These are phyloP conservation scores for Lactarius trivialis DNA, from an alignment of 768 basidiomycete species.

Conservation along the genomic window DNA sequence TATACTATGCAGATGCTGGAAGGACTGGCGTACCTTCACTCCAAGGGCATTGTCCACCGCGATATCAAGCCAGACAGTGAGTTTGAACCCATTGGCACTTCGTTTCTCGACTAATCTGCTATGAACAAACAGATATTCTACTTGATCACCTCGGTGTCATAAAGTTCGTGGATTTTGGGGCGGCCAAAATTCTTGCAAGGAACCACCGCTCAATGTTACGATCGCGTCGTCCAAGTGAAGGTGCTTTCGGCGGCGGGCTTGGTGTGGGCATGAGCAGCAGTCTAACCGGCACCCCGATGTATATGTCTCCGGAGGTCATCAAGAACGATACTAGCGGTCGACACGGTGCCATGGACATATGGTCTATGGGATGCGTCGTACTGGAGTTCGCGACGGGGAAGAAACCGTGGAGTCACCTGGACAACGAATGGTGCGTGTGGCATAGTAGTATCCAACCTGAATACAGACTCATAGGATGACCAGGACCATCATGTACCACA, in stretches of 20 bases:
- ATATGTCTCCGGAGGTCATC: slow-evolving; percentile 99
- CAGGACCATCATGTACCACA: slow-evolving; percentile 99
- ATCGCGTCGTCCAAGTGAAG: slow-evolving; percentile 52
- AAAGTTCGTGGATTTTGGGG: slow-evolving; percentile 97
- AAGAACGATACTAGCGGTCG: slow-evolving; percentile 85
- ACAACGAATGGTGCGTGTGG: slow-evolving; percentile 87
- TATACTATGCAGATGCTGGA: slow-evolving; percentile 98
- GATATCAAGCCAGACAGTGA: slow-evolving; percentile 98
- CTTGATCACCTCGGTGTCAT: slow-evolving; percentile 86
- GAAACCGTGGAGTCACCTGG: slow-evolving; percentile 97
- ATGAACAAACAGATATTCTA: slow-evolving; percentile 67
- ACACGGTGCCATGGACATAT: slow-evolving; percentile 96
- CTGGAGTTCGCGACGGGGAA: slow-evolving; percentile 94
- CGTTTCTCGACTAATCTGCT: background rate
- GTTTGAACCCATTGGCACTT: slow-evolving; percentile 30
- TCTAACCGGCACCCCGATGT: slow-evolving; percentile 97
- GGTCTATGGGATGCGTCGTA: slow-evolving; percentile 97
- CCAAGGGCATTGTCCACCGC: slow-evolving; percentile 86
- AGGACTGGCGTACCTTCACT: slow-evolving; percentile 90
- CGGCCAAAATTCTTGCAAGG: slow-evolving; percentile 91
- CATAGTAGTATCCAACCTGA: background rate
- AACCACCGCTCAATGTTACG: slow-evolving; percentile 76
- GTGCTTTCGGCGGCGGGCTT: slow-evolving; percentile 27
- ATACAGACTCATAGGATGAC: background rate
- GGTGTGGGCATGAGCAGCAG: slow-evolving; percentile 62